Base-by-base conservation (phyloP, 1,284 basidiomycete genomes). In the Austroboletus niveus region DNA sequence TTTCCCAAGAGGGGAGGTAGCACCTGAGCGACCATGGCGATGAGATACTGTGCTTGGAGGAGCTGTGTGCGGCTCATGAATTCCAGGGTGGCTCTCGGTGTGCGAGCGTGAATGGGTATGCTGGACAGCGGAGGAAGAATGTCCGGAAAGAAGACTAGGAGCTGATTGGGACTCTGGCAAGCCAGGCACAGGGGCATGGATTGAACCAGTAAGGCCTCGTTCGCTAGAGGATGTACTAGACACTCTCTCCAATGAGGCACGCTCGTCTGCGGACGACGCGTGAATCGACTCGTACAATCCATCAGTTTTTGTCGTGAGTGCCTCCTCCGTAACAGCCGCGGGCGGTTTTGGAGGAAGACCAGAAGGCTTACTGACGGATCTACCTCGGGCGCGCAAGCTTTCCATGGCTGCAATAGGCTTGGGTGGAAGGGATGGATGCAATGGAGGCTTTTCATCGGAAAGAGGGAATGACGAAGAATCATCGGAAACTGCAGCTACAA, bases 341-440 rank as follows among this genome's bases (percentile, higher is more conserved):
- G 34, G 29, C 17, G 55, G 48, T 39, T 63, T 64, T 5, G 47
- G 15, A 17, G 63, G 60, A 46, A 55, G 53, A 29, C 29, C 42
- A 7, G 65, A 41, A 35, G 36, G 41, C 48, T 53, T 56, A n/a
- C 47, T 55, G 52, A 52, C 48, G 15, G 52, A 54, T 57, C 48
- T 55, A 46, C 55, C 49, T 48, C 58, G 62, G 12, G 48, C 52
- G 41, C 34, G 50, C 31, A 53, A 57, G 34, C 53, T 62, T 36
- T 64, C 63, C 38, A 64, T 55, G 5, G 65, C 62, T 30, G 60
- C 55, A 8, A 67, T 61, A 15, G 79, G 79, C 62, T 80, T 81
- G 10, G 70, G 61, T 22, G 80, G 78, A 42, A 82, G 63, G 11
- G 78, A 79, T 1, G 78, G 75, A 52, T 80, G 79, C 5, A 75